These are phyloP conservation scores for Teunomyces pallodes DNA, from an alignment of 805 yeast species.

Conservation along the genomic window DNA sequence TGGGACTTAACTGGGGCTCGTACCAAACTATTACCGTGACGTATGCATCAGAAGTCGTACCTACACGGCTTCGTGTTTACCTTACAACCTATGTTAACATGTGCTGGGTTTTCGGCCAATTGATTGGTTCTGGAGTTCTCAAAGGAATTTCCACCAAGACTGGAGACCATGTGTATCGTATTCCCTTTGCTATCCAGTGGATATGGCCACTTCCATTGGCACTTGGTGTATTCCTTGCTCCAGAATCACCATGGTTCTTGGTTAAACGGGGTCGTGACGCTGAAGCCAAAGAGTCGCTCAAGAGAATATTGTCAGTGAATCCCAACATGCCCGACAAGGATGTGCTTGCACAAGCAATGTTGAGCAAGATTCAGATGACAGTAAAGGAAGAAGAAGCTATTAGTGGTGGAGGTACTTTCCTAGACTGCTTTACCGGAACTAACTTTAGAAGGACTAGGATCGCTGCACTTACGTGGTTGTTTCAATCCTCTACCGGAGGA, in stretches of 20 bases:
- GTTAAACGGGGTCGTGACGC: constrained; percentile 30
- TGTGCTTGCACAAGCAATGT: constrained; percentile 36
- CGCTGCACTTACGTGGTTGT: constrained; percentile 42
- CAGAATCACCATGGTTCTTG: constrained; percentile 50
- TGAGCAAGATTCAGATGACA: constrained; percentile 46
- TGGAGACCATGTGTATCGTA: constrained; percentile 40
- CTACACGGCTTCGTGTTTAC: constrained; percentile 47
- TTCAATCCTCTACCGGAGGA: constrained; percentile 47
- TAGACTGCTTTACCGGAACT: constrained; percentile 48
- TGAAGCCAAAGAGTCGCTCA: constrained; percentile 43
- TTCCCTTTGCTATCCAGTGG: constrained; percentile 44
- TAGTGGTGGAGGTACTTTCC: constrained; percentile 18
- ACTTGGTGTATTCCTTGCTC: constrained; percentile 37
- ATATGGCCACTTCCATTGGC: constrained; percentile 36
- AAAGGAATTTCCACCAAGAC: constrained; percentile 29
- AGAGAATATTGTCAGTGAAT: constrained; percentile 33
- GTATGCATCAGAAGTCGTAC: constrained; percentile 58
- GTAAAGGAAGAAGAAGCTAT: constrained; percentile 34
- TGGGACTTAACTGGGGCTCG: constrained; percentile 54
- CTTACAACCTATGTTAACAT: constrained; percentile 49
- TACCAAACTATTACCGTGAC: constrained; percentile 51
- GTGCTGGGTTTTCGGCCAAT: constrained; percentile 58
- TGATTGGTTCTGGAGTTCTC: constrained; percentile 52
- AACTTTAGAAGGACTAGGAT: constrained; percentile 52
- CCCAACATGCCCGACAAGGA: constrained; percentile 32